Evolutionary conservation across 2,329 filamentous ascomycete genomes (phyloP), one percentile per base, ranked within the genome.

Genomic region (Capronia epimyces): DNA sequence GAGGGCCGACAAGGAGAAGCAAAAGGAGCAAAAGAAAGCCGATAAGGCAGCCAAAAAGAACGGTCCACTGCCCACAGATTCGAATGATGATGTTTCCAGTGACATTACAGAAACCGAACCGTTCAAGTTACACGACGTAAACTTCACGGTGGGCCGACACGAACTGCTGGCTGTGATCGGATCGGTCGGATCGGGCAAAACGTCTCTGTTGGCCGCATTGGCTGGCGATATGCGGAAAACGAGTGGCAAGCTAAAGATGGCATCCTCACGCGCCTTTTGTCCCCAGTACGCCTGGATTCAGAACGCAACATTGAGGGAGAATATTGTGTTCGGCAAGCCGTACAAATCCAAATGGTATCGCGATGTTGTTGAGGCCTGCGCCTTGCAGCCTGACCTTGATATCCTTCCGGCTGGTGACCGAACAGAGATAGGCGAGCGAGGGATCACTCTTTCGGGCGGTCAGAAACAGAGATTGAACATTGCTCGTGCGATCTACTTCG

Each of bases 251-350:
- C 78, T 94, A 4, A 78, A 81, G 0, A 78, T 93, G 60, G 87
- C 90, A 34, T 88, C 88, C 0, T 84, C 82, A 2, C 78, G 90
- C 55, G 88, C 91, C 0, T 96, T 95, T 63, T 97, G 93, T 59
- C 91, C 91, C 0, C 91, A 98, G 65, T 95, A 95, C 64, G 88
- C 93, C 0, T 98, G 93, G 93, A 95, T 98, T 43, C 91, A 97
- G 65, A 97, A 97, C 63, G 78, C 89, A 0, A 87, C 85, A 0
- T 79, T 97, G 2, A 83, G 82, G 55, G 82, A 95, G 27, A 98
- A 98, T 63, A 95, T 98, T 52, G 70, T 89, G 0, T 97, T 97
- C 63, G 91, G 91, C 9, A 91, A 89, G 46, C 79, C 82, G 0
- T 80, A 85, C 70, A 77, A 95, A 46, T 77, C 77, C 51, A 71